phyloP scores from a whole-genome alignment of 352 stramenopile species.

The Pythium diclinum region DNA sequence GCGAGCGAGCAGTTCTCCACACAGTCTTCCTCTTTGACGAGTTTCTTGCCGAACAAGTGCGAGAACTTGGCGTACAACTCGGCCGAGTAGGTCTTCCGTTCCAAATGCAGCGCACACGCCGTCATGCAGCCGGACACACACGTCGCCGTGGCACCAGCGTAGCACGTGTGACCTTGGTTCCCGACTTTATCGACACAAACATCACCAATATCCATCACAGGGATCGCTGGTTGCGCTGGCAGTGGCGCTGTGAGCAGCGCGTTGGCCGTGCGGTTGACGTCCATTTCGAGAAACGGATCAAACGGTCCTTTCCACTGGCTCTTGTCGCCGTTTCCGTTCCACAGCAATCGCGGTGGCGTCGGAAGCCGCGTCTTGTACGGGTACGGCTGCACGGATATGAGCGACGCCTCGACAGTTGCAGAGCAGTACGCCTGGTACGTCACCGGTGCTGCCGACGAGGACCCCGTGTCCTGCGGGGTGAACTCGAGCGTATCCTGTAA shows the following conservation, averaged over 20 bases:
- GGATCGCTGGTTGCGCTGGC: slow-evolving; percentile 10
- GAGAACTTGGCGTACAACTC: slow-evolving; percentile 46
- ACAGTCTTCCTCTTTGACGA: slow-evolving; percentile 68
- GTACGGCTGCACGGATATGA: slow-evolving; percentile 39
- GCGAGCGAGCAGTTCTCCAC: slow-evolving; percentile 55
- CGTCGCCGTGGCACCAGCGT: slow-evolving; percentile 35
- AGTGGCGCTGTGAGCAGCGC: slow-evolving; percentile 31
- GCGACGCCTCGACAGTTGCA: slow-evolving; percentile 27
- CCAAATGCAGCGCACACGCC: slow-evolving; percentile 43
- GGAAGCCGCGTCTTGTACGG: slow-evolving; percentile 41
- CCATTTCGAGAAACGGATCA: slow-evolving; percentile 61
- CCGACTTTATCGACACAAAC: slow-evolving; percentile 65
- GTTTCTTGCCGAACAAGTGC: slow-evolving; percentile 69
- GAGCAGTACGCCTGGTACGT: slow-evolving; percentile 77
- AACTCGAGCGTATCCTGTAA: slow-evolving; percentile 58
- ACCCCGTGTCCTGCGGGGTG: slow-evolving; percentile 38
- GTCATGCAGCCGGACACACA: slow-evolving; percentile 63
- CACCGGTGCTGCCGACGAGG: slow-evolving; percentile 28
- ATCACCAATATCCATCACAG: slow-evolving; percentile 34
- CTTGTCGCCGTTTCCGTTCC: slow-evolving; percentile 61
- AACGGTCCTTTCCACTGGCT: slow-evolving; percentile 43
- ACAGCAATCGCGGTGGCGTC: slow-evolving; percentile 43
- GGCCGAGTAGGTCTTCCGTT: slow-evolving; percentile 41
- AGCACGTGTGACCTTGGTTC: slow-evolving; percentile 55
- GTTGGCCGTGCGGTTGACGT: slow-evolving; percentile 44